Evolutionary conservation across 768 basidiomycete genomes (phyloP), one percentile per base, ranked within the genome.

Genomic region (Hygrocybe punicea): DNA sequence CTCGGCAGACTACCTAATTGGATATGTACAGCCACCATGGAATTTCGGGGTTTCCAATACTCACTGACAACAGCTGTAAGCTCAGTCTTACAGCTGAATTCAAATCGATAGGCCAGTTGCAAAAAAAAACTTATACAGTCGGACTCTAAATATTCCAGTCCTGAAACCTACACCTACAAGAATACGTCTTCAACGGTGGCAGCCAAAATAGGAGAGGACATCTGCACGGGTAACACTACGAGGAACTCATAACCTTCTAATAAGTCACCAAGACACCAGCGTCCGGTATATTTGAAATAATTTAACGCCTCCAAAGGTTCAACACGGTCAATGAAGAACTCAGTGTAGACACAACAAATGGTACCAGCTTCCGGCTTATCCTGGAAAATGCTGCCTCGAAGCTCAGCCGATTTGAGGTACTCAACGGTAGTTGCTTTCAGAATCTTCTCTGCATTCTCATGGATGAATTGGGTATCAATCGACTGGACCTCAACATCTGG

Each of bases 291-390:
- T 34, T 64, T 56, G 58, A 65, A 73, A 1, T 48, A 29, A 14
- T 58, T 47, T 24, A 73, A 58, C 6, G 63, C 67, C 4, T 50
- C 58, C 37, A 65, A 51, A 0, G 71, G 71, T 39, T 71, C 72
- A 0, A 11, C 36, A 51, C 75, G 73, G 40, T 71, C 67, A n/a
- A 74, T 60, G 54, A 59, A 70, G 55, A 73, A 74, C 8, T 63
- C 34, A 0, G 74, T 75, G 57, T 59, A 59, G 1, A 63, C 60
- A 17, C 58, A 62, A 1, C 67, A 73, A 14, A 71, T 49, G 11
- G 62, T 63, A 6, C 64, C 67, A 9, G 54, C 35, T 6, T 51
- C 36, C 29, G 40, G 11, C 14, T 55, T 51, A 3, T 51, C 51
- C 21, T 64, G 48, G 48, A 69, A 71, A 14, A 71, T 63, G 2